phyloP scores from a whole-genome alignment of 345 rosid genomes.

The Balakata baccata region DNA sequence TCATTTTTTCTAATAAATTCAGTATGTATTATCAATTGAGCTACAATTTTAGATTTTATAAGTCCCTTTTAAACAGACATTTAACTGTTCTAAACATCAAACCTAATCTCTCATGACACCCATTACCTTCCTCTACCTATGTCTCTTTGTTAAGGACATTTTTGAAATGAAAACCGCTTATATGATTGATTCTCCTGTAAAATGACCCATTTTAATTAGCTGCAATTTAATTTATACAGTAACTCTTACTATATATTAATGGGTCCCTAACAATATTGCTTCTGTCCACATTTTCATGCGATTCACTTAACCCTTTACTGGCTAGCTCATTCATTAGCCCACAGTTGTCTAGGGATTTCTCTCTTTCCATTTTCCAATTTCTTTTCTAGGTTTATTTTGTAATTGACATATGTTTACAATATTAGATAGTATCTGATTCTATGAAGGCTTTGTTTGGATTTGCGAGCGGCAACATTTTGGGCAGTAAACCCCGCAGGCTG shows the following conservation, averaged over 20 bases:
- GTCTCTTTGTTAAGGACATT: slow-evolving; percentile 29
- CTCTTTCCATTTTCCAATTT: too few relatives aligned
- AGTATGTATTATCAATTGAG: too few relatives aligned
- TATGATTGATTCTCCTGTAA: not conserved
- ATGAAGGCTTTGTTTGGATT: slow-evolving; percentile 20
- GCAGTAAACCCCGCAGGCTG: not conserved
- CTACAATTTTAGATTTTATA: too few relatives aligned
- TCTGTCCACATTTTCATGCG: not conserved
- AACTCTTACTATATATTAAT: not conserved
- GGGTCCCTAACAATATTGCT: not conserved
- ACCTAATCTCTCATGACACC: slow-evolving; percentile 18
- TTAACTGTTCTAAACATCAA: not conserved
- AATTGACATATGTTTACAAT: too few relatives aligned
- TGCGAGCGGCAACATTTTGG: slow-evolving; percentile 10
- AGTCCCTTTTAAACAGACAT: not conserved
- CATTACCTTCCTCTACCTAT: slow-evolving; percentile 16
- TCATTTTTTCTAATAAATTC: too few relatives aligned
- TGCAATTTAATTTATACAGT: slow-evolving; percentile 3
- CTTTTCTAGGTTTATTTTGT: too few relatives aligned
- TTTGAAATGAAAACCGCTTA: slow-evolving; percentile 7
- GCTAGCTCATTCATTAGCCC: slow-evolving; percentile 25
- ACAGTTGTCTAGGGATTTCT: too few relatives aligned
- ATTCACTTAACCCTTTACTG: not conserved
- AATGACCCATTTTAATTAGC: not conserved
- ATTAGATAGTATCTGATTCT: not conserved